These are phyloP conservation scores for Cladophialophora yegresii DNA, from an alignment of 2,329 filamentous ascomycete genomes.

Conservation along the genomic window DNA sequence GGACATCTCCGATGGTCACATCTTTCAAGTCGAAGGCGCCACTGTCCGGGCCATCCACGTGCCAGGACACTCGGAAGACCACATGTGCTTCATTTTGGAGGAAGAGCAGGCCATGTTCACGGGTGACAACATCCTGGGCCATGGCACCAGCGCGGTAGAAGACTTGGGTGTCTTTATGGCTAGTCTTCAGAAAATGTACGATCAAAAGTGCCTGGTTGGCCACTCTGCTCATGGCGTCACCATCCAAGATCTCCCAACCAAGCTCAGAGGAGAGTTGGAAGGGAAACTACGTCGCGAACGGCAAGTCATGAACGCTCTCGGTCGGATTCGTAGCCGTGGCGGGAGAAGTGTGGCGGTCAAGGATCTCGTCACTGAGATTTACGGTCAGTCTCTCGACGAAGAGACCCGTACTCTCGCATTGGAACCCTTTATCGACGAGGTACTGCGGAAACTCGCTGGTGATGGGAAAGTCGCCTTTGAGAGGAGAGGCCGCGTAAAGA, in stretches of 20 bases:
- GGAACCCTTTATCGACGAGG: constrained; percentile 50
- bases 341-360: constrained; percentile 43
- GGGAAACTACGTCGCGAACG: constrained; percentile 47
- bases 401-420: constrained; percentile 43
- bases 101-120: constrained; percentile 78
- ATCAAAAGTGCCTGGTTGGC: constrained; percentile 39
- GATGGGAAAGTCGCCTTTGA: constrained; percentile 50
- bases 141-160: constrained; percentile 47
- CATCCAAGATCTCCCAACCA: constrained; percentile 44
- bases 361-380: constrained; percentile 49
- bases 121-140: constrained; percentile 76
- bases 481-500: constrained; percentile 42
- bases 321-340: constrained; percentile 35
- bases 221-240: constrained; percentile 52
- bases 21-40: constrained; percentile 46
- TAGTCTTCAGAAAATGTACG: constrained; percentile 42
- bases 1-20: constrained; percentile 43
- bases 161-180: constrained; percentile 45
- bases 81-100: constrained; percentile 71
- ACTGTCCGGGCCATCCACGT: constrained; percentile 49
- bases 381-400: constrained; percentile 44
- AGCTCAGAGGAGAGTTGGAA: constrained; percentile 45
- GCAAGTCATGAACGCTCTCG: constrained; percentile 38
- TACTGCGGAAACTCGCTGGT: constrained; percentile 49
- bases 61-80: constrained; percentile 73